These are phyloP conservation scores for Tolypocladium tropicale DNA, from an alignment of 2,329 filamentous ascomycete genomes.

Conservation along the genomic window DNA sequence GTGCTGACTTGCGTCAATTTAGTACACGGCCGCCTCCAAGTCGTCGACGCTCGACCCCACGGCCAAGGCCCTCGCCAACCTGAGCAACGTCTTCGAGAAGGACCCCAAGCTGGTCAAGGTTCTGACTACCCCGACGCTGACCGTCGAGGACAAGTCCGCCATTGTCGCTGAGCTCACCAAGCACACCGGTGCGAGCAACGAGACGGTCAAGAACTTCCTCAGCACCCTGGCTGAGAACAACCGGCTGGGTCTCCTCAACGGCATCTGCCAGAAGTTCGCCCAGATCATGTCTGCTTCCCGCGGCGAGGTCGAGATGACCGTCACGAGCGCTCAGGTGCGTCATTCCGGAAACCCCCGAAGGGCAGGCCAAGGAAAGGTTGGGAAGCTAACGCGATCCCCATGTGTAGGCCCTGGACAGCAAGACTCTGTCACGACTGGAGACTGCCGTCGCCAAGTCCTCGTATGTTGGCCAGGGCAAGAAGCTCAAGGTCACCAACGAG, in stretches of 20 bases:
- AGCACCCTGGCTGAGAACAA: constrained; percentile 90
- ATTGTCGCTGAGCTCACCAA: constrained; percentile 85
- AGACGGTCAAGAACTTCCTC: constrained; percentile 92
- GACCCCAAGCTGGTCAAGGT: constrained; percentile 72
- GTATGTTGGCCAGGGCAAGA: constrained; percentile 86
- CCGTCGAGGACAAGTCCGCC: constrained; percentile 67
- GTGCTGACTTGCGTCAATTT: constrained; percentile 21
- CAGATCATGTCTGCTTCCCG: constrained; percentile 79
- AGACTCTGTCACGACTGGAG: constrained; percentile 79
- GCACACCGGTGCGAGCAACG: constrained; percentile 62
- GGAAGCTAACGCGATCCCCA: neutral
- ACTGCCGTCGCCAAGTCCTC: constrained; percentile 78
- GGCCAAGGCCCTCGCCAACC: constrained; percentile 64
- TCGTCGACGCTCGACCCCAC: constrained; percentile 74
- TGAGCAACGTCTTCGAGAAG: constrained; percentile 64
- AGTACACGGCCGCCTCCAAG: constrained; percentile 97
- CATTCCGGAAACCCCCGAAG: neutral
- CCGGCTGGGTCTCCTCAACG: constrained; percentile 71
- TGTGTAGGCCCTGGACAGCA: constrained; percentile 69
- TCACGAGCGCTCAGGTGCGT: constrained; percentile 82
- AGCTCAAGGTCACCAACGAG: constrained; percentile 93
- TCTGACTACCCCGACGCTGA: constrained; percentile 72
- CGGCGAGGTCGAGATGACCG: constrained; percentile 86
- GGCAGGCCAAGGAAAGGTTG: neutral
- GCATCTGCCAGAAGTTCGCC: constrained; percentile 78